Percentiles rank a stretch among this genome's conserved stretches.
phyloP scores from a whole-genome alignment of 2,329 filamentous ascomycete species.

The Penicillium freii region DNA sequence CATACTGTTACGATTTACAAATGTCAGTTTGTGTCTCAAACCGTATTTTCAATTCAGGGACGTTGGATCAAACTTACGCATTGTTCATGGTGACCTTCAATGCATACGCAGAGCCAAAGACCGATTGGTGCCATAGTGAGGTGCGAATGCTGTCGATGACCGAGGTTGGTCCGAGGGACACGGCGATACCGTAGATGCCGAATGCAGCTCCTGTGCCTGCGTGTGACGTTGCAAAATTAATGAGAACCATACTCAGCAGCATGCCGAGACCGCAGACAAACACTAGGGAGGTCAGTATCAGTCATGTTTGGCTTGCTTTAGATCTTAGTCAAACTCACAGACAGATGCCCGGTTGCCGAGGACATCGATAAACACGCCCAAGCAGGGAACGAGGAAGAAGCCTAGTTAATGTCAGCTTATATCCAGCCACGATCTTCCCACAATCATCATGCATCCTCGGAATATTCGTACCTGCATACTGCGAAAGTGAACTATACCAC shows the following conservation, averaged over 20 bases:
- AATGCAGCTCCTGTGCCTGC: conserved; percentile 59
- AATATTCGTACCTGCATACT: conserved; percentile 48
- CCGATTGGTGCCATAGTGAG: conserved; percentile 58
- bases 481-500: conserved; percentile 59
- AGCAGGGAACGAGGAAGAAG: conserved; percentile 58
- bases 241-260: conserved; percentile 54
- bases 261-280: conserved; percentile 51
- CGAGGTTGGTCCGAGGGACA: conserved; percentile 55
- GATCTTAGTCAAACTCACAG: conserved; percentile 28
- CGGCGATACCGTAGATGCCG: conserved; percentile 58
- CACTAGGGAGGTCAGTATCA: conserved; percentile 31
- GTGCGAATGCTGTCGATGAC: conserved; percentile 63
- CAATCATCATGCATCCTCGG: background rate
- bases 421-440: too few relatives aligned
- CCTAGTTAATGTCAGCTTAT: conserved; percentile 12
- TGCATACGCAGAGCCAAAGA: conserved; percentile 60
- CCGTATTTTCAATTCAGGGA: background rate
- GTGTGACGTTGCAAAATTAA: conserved; percentile 52
- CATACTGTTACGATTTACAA: conserved; percentile 45
- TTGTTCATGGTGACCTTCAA: conserved; percentile 64
- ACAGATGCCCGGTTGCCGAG: conserved; percentile 53
- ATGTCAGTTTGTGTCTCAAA: background rate
- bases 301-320: background rate
- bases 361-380: conserved; percentile 58
- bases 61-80: conserved; percentile 32